These are phyloP conservation scores for Botrytis squamosa DNA, from an alignment of 2,329 filamentous ascomycete species.

Conservation along the genomic window DNA sequence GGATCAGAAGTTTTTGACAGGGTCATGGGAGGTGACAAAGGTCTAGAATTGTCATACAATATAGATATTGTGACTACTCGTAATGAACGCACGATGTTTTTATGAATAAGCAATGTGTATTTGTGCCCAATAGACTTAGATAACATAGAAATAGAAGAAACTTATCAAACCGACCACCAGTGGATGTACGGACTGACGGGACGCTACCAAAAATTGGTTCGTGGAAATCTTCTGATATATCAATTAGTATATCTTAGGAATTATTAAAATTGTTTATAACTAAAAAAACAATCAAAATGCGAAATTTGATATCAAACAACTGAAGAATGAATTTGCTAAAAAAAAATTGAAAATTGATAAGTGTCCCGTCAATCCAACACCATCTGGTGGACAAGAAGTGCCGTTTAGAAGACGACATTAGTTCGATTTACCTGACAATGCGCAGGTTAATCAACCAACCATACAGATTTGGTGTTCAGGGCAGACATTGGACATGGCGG, in stretches of 20 bases:
- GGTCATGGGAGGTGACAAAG: conserved; percentile 33
- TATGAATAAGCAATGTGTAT: background rate
- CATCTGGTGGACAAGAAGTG: background rate
- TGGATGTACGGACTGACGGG: too few species aligned
- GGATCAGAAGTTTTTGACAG: conserved; percentile 44
- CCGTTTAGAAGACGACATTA: background rate
- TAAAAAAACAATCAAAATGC: too few species aligned
- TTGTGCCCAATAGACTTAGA: background rate
- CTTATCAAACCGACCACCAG: background rate
- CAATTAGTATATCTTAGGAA: too few species aligned
- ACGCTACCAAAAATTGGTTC: too few species aligned
- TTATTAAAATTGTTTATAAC: too few species aligned
- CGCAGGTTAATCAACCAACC: background rate
- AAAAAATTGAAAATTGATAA: too few species aligned
- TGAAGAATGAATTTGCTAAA: too few species aligned
- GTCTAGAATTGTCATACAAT: background rate
- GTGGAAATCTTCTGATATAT: too few species aligned
- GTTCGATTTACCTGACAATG: background rate
- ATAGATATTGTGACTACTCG: background rate
- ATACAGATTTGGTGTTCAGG: background rate
- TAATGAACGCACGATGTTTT: too few species aligned
- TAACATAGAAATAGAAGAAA: background rate
- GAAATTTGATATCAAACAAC: too few species aligned
- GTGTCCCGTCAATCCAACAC: too few species aligned
- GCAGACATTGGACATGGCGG: background rate